Conservation (phyloP, 2,329 filamentous ascomycete species). For the Neospermospora avenae region DNA sequence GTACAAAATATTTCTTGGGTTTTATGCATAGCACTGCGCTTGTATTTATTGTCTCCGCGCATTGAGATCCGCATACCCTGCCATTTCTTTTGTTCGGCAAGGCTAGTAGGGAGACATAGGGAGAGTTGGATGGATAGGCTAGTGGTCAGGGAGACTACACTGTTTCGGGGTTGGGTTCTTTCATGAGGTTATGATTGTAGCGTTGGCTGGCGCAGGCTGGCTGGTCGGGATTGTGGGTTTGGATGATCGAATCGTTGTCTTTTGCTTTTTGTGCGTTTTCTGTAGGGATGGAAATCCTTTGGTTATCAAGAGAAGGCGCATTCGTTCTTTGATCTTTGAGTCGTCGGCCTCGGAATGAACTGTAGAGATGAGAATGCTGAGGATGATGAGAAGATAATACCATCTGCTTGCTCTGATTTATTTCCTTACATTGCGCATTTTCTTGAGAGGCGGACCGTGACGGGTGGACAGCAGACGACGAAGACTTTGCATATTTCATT, state of each 20-base stretch:
- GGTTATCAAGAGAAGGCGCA: too few species aligned
- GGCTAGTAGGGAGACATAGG: background rate
- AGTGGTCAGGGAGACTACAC: background rate
- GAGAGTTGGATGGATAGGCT: background rate
- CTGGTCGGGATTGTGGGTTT: background rate
- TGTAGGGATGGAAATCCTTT: too few species aligned
- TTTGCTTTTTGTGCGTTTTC: background rate
- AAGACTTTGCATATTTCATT: too few species aligned
- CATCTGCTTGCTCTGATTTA: too few species aligned
- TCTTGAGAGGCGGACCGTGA: too few species aligned
- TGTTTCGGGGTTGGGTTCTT: background rate
- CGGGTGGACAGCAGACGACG: too few species aligned
- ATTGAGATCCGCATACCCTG: constrained; percentile 8
- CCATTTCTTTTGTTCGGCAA: constrained; percentile 11
- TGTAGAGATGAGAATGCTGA: too few species aligned
- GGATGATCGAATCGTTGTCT: background rate
- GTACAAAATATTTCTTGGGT: constrained; percentile 11
- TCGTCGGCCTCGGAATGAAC: too few species aligned
- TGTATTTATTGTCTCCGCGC: constrained; percentile 13
- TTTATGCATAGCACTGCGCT: constrained; percentile 32
- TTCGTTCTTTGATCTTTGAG: too few species aligned
- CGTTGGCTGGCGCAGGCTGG: constrained; percentile 5
- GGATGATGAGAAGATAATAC: too few species aligned
- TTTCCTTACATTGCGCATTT: too few species aligned
- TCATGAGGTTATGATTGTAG: constrained; percentile 20